Evolutionary conservation across 192 early-diverging fungal genomes (phyloP).

Genomic region (Dimargaris xerosporica): DNA sequence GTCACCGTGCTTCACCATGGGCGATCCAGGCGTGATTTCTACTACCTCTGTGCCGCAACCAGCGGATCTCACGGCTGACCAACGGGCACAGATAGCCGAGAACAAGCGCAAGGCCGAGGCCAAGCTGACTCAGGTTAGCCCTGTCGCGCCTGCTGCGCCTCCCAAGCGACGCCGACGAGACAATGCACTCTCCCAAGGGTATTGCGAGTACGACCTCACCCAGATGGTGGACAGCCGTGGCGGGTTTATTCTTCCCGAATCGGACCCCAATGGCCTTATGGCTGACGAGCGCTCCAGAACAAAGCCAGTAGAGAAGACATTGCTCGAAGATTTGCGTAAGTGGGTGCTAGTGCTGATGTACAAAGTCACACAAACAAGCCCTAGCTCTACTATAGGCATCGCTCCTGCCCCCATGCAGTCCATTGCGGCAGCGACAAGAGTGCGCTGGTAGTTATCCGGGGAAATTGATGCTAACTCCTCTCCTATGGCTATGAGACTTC

Average conservation of each 20-base stretch:
- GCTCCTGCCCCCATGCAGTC: no score
- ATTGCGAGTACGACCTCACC: slow-evolving; percentile 76
- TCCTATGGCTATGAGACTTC: no score
- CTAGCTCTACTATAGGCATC: no score
- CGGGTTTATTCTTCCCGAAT: slow-evolving; percentile 53
- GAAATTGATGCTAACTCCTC: no score
- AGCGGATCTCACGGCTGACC: slow-evolving; percentile 25
- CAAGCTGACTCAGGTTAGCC: slow-evolving; percentile 16
- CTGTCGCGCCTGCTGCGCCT: slow-evolving; percentile 11
- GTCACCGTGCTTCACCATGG: not conserved
- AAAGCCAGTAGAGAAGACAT: slow-evolving; percentile 20
- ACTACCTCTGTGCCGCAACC: not conserved
- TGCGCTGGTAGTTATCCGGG: no score
- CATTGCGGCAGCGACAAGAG: no score
- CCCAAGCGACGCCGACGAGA: not conserved
- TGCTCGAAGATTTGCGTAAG: slow-evolving; percentile 32
- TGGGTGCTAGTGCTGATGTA: not conserved
- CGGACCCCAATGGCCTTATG: slow-evolving; percentile 15
- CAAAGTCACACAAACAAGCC: no score
- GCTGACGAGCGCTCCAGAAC: slow-evolving; percentile 15
- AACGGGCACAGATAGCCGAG: slow-evolving; percentile 24
- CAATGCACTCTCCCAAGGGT: slow-evolving; percentile 22
- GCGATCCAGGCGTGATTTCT: not conserved
- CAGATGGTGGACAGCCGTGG: slow-evolving; percentile 75
- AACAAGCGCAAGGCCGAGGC: slow-evolving; percentile 28